Conservation (phyloP, 2,329 filamentous ascomycete species). For the Penicillium sp. region DNA sequence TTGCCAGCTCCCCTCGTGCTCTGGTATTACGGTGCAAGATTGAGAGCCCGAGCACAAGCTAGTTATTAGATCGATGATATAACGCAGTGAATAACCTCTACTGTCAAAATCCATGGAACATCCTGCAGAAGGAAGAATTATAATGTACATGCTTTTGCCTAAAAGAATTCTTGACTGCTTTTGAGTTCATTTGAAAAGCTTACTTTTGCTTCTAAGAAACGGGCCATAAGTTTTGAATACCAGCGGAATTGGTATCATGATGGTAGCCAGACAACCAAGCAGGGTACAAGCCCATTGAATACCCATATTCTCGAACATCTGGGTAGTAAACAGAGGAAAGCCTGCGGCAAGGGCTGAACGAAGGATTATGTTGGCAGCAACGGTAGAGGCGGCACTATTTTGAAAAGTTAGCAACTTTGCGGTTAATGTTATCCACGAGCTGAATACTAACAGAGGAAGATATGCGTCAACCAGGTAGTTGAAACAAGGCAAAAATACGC, state of each 20-base stretch:
- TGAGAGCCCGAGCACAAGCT: constrained; percentile 30
- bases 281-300: constrained; percentile 42
- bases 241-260: constrained; percentile 39
- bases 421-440: not conserved
- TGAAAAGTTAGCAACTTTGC: not conserved
- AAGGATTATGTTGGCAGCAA: constrained; percentile 40
- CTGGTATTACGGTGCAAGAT: constrained; percentile 50
- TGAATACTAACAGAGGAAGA: constrained; percentile 37
- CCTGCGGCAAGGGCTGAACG: constrained; percentile 35
- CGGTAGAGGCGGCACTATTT: constrained; percentile 36
- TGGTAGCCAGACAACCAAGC: constrained; percentile 36
- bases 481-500: constrained; percentile 36
- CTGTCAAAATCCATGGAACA: too few species aligned
- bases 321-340: constrained; percentile 39
- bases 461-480: constrained; percentile 43
- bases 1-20: constrained; percentile 50
- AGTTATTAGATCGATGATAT: not conserved
- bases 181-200: constrained; percentile 10
- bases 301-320: constrained; percentile 40
- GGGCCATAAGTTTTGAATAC: constrained; percentile 32
- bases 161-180: too few species aligned
- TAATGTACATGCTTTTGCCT: too few species aligned
- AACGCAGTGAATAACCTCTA: too few species aligned
- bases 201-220: constrained; percentile 27
- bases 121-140: too few species aligned